Evolutionary conservation across 257 asterid genomes (phyloP).

Genomic region (Knoxia roxburghii): DNA sequence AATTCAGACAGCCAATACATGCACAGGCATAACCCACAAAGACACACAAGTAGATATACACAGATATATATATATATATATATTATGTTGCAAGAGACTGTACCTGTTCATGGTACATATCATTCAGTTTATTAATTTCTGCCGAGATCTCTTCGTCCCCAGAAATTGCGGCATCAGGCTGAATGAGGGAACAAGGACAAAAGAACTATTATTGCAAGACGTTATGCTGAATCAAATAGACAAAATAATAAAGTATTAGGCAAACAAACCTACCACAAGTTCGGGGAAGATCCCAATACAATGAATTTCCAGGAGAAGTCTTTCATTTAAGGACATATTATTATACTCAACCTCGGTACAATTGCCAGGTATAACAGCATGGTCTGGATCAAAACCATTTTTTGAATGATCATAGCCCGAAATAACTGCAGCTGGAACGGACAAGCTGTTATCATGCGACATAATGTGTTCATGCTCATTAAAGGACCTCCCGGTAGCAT

Average conservation of each 20-base stretch:
- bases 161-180: constrained; percentile 48
- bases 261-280: constrained; percentile 52
- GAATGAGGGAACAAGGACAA: not conserved
- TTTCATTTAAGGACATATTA: constrained; percentile 63
- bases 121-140: constrained; percentile 49
- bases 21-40: not conserved
- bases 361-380: constrained; percentile 29
- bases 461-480: constrained; percentile 40
- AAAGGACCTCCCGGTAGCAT: constrained; percentile 36
- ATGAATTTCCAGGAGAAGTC: constrained; percentile 67
- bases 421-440: constrained; percentile 30
- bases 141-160: constrained; percentile 58
- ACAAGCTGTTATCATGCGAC: constrained; percentile 25
- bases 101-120: constrained; percentile 72
- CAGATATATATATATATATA: not conserved
- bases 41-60: not conserved
- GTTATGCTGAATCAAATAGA: not conserved
- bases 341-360: constrained; percentile 60
- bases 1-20: too few species aligned
- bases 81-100: constrained; percentile 21
- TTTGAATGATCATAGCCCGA: constrained; percentile 39
- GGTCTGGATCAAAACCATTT: constrained; percentile 43
- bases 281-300: constrained; percentile 80
- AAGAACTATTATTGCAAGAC: not conserved
- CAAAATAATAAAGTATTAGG: constrained; percentile 5